phyloP scores from a whole-genome alignment of 176 grass and related monocot species.

The Musa schizocarpa region DNA sequence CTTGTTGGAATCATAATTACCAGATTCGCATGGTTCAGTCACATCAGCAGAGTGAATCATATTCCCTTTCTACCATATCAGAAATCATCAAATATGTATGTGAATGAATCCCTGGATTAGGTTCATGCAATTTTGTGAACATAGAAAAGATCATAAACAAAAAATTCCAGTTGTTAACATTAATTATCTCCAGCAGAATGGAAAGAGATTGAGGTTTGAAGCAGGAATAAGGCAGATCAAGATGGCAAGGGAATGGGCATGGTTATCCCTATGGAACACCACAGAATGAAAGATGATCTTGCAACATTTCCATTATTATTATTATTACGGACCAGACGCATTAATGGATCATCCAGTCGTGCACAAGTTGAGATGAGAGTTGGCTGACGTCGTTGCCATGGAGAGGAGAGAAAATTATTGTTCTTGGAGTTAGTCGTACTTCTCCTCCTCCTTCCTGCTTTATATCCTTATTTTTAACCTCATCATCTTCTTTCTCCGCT shows the following conservation, averaged over 20 bases:
- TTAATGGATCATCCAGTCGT: not conserved
- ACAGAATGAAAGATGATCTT: too few relatives aligned
- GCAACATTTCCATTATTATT: not conserved
- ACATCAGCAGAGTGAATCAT: too few relatives aligned
- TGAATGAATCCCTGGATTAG: too few relatives aligned
- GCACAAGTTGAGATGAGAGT: not conserved
- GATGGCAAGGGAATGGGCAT: not conserved
- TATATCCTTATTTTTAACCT: not conserved
- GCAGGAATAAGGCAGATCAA: not conserved
- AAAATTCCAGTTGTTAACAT: too few relatives aligned
- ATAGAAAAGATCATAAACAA: too few relatives aligned
- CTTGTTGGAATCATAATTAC: too few relatives aligned
- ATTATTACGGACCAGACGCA: not conserved
- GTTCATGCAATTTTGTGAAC: too few relatives aligned
- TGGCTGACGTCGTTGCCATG: not conserved
- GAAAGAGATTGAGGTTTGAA: not conserved
- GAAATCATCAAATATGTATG: too few relatives aligned
- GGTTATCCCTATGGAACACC: too few relatives aligned
- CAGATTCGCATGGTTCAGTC: too few relatives aligned
- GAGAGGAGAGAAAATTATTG: not conserved
- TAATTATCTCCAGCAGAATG: not conserved
- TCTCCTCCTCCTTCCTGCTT: not conserved
- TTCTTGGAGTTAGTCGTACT: not conserved
- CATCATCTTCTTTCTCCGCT: not conserved
- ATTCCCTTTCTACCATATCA: too few relatives aligned